Evolutionary conservation across 768 basidiomycete genomes (phyloP), one percentile per base, ranked within the genome.

Genomic region (Megacollybia marginata): DNA sequence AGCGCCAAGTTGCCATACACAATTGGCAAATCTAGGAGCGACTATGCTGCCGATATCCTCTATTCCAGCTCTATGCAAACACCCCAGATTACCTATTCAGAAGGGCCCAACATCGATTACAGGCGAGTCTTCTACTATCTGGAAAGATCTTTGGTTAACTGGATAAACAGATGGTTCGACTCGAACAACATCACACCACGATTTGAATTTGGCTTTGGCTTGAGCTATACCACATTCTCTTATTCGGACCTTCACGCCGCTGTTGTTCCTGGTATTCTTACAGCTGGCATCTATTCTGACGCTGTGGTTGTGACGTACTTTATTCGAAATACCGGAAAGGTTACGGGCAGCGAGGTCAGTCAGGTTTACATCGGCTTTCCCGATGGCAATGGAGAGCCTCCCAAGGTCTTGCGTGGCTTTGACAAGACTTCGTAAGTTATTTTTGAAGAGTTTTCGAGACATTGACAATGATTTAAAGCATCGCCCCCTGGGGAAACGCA

Each of bases 1-100:
- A 70, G 69, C n/a, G 79, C 69, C 2, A 59, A 72, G 23, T 61
- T 80, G 10, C 75, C 78, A 7, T 80, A 74, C 60, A 79, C 79
- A 5, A 74, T 79, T 50, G 76, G 73, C 28, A 74, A 73, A 64
- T 49, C 59, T n/a, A 46, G 61, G 2, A 36, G 54, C 12, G 78
- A 80, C 57, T 79, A 79, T 56, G 52, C 66, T n/a, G 71, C 69
- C 20, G 31, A 47, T 46, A 13, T 49, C 8, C 4, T 18, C 19
- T 20, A 15, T 20, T 15, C 10, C n/a, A 32, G 18, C 43, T 16
- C 42, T 3, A 32, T 50, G 7, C 0, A 19, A 18, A 34, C 48
- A 7, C 42, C 49, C 44, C 44, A 51, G 36, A 9, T 31, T 13
- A 47, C 36, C 35, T 54, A 40, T 40, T 32, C 48, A 7, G 45